These are phyloP conservation scores for Suillus americanus DNA, from an alignment of 768 basidiomycete genomes.

Conservation along the genomic window DNA sequence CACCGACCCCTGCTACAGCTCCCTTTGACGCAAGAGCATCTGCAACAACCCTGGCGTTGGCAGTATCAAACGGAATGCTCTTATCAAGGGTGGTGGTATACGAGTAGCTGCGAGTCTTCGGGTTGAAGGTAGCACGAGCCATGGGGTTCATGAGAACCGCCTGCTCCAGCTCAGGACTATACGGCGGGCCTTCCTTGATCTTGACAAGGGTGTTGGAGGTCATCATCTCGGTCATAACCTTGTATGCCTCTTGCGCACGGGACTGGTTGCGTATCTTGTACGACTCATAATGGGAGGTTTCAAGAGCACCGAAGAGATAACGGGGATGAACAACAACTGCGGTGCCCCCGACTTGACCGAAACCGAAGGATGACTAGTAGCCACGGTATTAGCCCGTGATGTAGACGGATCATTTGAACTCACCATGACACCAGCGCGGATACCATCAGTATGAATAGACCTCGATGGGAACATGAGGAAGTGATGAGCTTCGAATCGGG, in stretches of 20 bases:
- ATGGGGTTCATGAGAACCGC: conserved; percentile 89
- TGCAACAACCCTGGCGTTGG: conserved; percentile 69
- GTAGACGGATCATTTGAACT: conserved; percentile 18
- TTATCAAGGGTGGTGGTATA: conserved; percentile 68
- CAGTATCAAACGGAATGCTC: conserved; percentile 50
- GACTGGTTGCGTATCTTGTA: conserved; percentile 70
- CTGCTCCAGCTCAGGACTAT: conserved; percentile 79
- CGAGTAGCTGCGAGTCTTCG: conserved; percentile 84
- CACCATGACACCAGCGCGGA: conserved; percentile 86
- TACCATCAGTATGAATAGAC: conserved; percentile 91
- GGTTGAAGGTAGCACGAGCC: conserved; percentile 78
- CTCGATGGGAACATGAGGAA: conserved; percentile 98
- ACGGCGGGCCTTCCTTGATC: conserved; percentile 93
- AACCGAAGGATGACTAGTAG: conserved; percentile 86
- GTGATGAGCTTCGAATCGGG: conserved; percentile 84
- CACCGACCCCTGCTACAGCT: conserved; percentile 75
- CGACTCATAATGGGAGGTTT: conserved; percentile 72
- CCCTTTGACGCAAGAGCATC: conserved; percentile 36
- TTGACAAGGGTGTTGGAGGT: conserved; percentile 90
- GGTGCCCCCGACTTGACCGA: conserved; percentile 97
- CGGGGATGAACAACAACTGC: conserved; percentile 88
- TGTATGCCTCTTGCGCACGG: conserved; percentile 75
- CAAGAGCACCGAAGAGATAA: conserved; percentile 82
- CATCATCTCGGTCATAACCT: conserved; percentile 95
- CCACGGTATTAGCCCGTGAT: neutral